These are phyloP conservation scores for Fusarium virguliforme DNA, from an alignment of 2,329 filamentous ascomycete genomes.

Conservation along the genomic window DNA sequence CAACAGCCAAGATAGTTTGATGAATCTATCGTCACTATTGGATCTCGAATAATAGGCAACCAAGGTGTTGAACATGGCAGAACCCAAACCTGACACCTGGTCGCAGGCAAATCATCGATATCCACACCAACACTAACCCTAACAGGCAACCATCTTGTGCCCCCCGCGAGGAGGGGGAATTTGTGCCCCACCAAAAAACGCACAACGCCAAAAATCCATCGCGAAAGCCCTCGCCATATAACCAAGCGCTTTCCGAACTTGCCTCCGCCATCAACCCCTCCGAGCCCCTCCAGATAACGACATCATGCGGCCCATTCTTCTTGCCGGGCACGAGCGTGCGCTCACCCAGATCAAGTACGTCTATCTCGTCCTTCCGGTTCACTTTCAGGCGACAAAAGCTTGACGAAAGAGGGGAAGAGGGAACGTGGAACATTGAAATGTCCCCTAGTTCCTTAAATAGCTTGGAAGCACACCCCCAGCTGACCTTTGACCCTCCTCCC, in stretches of 20 bases:
- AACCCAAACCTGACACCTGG: slow-evolving; percentile 35
- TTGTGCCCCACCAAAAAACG: slow-evolving; percentile 63
- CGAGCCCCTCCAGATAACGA: slow-evolving; percentile 46
- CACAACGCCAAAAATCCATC: slow-evolving; percentile 64
- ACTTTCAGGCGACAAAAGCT: not conserved
- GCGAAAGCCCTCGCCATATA: slow-evolving; percentile 56
- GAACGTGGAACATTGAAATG: slow-evolving; percentile 8
- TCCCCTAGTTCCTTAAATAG: slow-evolving; percentile 17
- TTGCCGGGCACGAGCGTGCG: slow-evolving; percentile 96
- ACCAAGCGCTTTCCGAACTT: slow-evolving; percentile 51
- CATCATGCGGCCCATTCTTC: slow-evolving; percentile 96
- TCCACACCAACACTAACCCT: slow-evolving; percentile 25
- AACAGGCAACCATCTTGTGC: slow-evolving; percentile 38
- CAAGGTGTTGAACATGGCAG: slow-evolving; percentile 30
- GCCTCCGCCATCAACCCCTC: slow-evolving; percentile 52
- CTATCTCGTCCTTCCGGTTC: not conserved
- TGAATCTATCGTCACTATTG: slow-evolving; percentile 19
- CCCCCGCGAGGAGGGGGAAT: slow-evolving; percentile 43
- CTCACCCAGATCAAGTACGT: slow-evolving; percentile 92
- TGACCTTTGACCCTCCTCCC: slow-evolving; percentile 29
- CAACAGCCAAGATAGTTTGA: slow-evolving; percentile 7
- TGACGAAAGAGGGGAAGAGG: slow-evolving; percentile 19
- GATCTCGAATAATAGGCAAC: slow-evolving; percentile 25
- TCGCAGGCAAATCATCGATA: slow-evolving; percentile 2
- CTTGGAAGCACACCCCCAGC: slow-evolving; percentile 28